Base-by-base conservation (phyloP, 768 basidiomycete species). In the Candolleomyces aberdarensis region DNA sequence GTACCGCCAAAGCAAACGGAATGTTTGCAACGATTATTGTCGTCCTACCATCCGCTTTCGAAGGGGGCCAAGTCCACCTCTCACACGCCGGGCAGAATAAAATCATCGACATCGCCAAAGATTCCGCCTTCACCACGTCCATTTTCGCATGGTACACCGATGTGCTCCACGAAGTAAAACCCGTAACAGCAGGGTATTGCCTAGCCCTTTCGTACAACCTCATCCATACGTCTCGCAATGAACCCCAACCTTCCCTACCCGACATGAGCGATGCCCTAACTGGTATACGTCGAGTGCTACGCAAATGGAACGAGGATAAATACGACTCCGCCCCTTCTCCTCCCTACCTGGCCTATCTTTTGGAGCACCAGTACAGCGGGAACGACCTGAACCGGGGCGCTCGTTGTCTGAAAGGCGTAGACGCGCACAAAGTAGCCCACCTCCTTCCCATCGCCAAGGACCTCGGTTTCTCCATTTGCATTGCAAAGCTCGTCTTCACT, bases 21-120 rank as follows among this genome's bases (percentile, higher is more conserved):
- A 83, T 82, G 80, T 83, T 85, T 62, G 83, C 83, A 8, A 81
- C 83, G 0, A 67, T 82, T 22, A 70, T 83, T 48, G 68, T 84
- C 31, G 64, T 82, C 6, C 73, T 84, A 2, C 26, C 26, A 26
- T 26, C 26, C 26, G 26, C 26, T 26, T 26, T 26, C 26, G 26
- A 26, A 26, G 26, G 26, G 2, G 26, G 26, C 26, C 26, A 26
- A 26, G 26, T 26, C 3, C 26, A 26, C 26, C 26, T 26, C 26
- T 26, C 26, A 26, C 26, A 26, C 26, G 26, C 26, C 26, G 26
- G 26, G 26, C 26, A 26, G 26, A 26, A 26, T 1, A 26, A 26
- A 26, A 26, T 26, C 26, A 26, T 26, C 26, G 26, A 26, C 26
- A 65, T 74, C 4, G 66, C 76, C 3, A 14, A 62, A 0, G 60